Base-by-base conservation (phyloP, 106 monocot species). In the Allium fistulosum region DNA sequence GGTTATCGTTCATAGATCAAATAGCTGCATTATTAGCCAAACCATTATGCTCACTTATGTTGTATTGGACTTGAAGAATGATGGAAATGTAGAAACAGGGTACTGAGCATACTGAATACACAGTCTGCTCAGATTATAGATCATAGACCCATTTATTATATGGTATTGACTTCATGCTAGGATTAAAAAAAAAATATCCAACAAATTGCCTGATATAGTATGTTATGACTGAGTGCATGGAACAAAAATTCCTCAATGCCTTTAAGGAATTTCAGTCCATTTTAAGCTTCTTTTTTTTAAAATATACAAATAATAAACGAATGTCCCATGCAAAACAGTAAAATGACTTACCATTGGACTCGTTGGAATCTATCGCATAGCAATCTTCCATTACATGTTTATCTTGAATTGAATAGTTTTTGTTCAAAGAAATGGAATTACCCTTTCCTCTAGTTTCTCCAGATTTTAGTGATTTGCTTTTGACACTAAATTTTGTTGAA, bases 321-420 rank as follows among this genome's bases (percentile, higher is more conserved):
- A 37, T 37, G 37, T 37, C 37, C 37, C 37, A 37, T 37, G 37
- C 37, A 37, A 11, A 65, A 10, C 4, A 17, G n/a, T 59, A 59
- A 59, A 10, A 16, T 67, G 26, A 52, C 60, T 7, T 69, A 75
- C 79, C 62, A 10, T 74, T 53, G 22, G n/a, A 13, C 60, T 72
- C 48, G 48, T 26, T 18, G 8, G 60, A 5, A 57, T 65, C 63
- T 70, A n/a, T 15, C 37, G 63, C 46, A 51, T 7, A 63, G 50
- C 10, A 7, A 26, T 70, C 10, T 51, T 65, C 51, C 13, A 10
- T 46, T 57, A 69, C 15, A 46, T 61, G 52, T 63, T 57, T 48
- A 63, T 15, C n/a, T 45, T 37, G 63, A 50, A 46, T 45, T 18
- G 11, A 47, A 61, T 37, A 22, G 17, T 17, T 50, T 53, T 69